Evolutionary conservation across 768 basidiomycete species (phyloP), one percentile per base, ranked within the genome.

Genomic region (Tricholoma saponaceum): DNA sequence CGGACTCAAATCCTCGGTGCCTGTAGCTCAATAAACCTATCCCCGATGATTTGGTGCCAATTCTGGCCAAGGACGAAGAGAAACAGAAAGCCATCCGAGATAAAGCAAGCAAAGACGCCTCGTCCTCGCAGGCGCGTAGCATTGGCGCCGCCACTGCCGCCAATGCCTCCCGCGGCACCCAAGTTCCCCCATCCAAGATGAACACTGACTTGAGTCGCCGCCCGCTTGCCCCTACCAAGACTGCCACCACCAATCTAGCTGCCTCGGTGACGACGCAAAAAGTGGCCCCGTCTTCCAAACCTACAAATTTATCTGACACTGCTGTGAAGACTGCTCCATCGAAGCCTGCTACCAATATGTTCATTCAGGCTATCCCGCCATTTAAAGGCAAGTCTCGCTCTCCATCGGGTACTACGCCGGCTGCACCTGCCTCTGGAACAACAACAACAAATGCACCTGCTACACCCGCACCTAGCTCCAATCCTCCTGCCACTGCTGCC

Each of bases 31-130:
- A 95, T 69, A 90, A 94, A 69, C 93, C 92, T 16, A 95, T 98
- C 61, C 95, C 96, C 13, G 91, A 93, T 26, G 96, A 98, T 67
- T 82, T 98, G 52, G 89, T 98, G 16, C 82, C 90, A 3, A 95
- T 98, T 66, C 76, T 98, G 22, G 89, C 96, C 41, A 98, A 97
- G 74, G 92, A 96, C 66, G 92, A 92, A 70, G 89, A 89, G 53
- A 96, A 92, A 74, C 92, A 95, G 66, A 83, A 84, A 59, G 80
- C 76, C 51, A 95, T 97, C 70, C 80, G 80, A 58, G 91, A 91
- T 71, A 95, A 89, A 70, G 83, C 90, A 16, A 74, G 70, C 44
- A 76, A 79, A 51, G 91, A 93, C 60, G 89, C 91, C 2, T 62
- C 79, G 20, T 86, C 90, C 0, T 41, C 76, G 2, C 76, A 82